Evolutionary conservation across 768 basidiomycete genomes (phyloP).

Genomic region (Lentinula lateritia): DNA sequence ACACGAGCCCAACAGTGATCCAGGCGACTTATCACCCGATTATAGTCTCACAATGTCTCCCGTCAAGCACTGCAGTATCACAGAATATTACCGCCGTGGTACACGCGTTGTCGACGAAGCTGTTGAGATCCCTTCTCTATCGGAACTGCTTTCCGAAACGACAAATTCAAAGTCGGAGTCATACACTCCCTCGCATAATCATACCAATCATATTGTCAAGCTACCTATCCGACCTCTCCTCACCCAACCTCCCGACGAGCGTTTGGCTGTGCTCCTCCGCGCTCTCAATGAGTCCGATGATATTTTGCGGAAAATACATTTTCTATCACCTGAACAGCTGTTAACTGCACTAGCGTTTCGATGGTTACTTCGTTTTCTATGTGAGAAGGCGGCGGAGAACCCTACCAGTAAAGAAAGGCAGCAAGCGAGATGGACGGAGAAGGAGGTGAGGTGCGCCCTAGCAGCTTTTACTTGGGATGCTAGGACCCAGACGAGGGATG

Average conservation of each 20-base stretch:
- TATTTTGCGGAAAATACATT: not conserved
- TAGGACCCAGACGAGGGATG: not conserved
- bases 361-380: slow-evolving; percentile 51
- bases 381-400: slow-evolving; percentile 44
- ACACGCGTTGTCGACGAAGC: slow-evolving; percentile 56
- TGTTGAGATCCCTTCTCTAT: slow-evolving; percentile 45
- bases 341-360: slow-evolving; percentile 53
- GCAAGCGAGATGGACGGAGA: slow-evolving; percentile 63
- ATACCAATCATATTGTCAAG: slow-evolving; percentile 7
- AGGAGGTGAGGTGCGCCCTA: slow-evolving; percentile 58
- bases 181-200: not conserved
- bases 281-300: slow-evolving; percentile 26
- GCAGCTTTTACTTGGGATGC: slow-evolving; percentile 34
- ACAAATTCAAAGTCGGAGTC: slow-evolving; percentile 17
- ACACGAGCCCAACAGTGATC: slow-evolving; percentile 32
- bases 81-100: slow-evolving; percentile 45
- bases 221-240: slow-evolving; percentile 37
- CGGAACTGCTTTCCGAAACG: slow-evolving; percentile 39
- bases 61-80: slow-evolving; percentile 12
- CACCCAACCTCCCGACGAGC: slow-evolving; percentile 41
- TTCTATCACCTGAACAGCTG: slow-evolving; percentile 15
- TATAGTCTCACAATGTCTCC: slow-evolving; percentile 22
- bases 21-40: slow-evolving; percentile 21
- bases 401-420: slow-evolving; percentile 48
- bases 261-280: slow-evolving; percentile 51